Conservation (phyloP, 164 flowering plant species). For the Cinnamomum chago region DNA sequence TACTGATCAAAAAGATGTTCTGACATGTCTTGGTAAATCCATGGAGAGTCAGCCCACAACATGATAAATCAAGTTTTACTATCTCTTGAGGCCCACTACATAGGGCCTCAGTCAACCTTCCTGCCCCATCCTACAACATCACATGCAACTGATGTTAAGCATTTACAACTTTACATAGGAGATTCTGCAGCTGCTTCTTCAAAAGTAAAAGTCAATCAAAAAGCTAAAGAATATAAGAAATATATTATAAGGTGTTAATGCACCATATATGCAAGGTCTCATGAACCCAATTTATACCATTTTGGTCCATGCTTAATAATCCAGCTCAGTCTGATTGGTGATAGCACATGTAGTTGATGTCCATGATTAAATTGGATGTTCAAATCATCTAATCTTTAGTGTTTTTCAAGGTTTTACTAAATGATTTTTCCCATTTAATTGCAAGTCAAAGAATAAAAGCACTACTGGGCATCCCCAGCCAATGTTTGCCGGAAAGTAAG, state of each 20-base stretch:
- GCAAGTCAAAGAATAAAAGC: no score
- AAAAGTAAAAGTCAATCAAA: background rate
- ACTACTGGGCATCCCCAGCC: no score
- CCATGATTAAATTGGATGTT: no score
- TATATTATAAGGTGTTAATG: background rate
- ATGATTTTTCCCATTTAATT: no score
- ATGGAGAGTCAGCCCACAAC: conserved; percentile 51
- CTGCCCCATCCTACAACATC: conserved; percentile 57
- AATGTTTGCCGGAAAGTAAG: no score
- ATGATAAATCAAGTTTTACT: conserved; percentile 72
- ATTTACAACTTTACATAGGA: background rate
- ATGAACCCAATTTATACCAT: background rate
- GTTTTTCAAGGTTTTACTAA: no score
- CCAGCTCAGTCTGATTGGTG: no score
- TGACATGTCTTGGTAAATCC: conserved; percentile 29
- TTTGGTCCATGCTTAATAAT: background rate
- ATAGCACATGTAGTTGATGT: no score
- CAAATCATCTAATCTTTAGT: no score
- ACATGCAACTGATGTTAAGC: conserved; percentile 1
- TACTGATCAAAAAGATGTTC: conserved; percentile 24
- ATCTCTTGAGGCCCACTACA: conserved; percentile 51
- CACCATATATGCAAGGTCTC: no score
- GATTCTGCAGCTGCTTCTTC: background rate
- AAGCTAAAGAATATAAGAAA: background rate
- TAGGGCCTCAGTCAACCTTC: conserved; percentile 52